Evolutionary conservation across 768 basidiomycete species (phyloP), one percentile per base, ranked within the genome.

Genomic region (Hericium rajendrae): DNA sequence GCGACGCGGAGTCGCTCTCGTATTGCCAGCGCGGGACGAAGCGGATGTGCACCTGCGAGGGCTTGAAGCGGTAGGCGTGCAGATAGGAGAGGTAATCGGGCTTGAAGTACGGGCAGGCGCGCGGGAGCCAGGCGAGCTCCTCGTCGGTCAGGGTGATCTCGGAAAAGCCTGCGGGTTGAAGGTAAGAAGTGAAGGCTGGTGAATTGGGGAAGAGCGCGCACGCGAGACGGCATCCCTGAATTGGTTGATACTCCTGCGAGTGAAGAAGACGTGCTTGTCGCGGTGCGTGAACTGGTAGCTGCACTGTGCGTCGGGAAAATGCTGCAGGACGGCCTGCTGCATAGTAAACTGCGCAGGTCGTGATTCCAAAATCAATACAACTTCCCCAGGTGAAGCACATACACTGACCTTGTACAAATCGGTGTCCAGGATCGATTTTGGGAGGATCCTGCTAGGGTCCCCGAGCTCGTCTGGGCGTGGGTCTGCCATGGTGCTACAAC

Each of bases 271-370:
- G 46, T 76, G 72, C 40, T 76, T 74, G 63, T 82, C 80, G 58
- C 94, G 84, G 68, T 94, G 88, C 1, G 84, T 91, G 70, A 95
- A 94, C 40, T 78, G 79, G 69, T 94, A 92, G 2, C 79, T 79
- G 6, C 83, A 84, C n/a, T 75, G 66, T 1, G 81, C 78, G 48
- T 82, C 72, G n/a, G 86, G 86, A 66, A 93, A 94, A 60, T 86
- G 83, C 20, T 80, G 77, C 57, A 85, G 65, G 22, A 97, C 84
- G 0, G 92, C 93, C 71, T 94, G 89, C 73, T 98, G 95, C 95
- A 97, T 98, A 0, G 93, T 90, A 50, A 97, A 76, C 91, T 51
- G 24, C 95, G 57, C 56, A 16, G 43, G 38, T 2, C 6, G 13
- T 4, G 22, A 59, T 10, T 24, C 41, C 49, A 5, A 26, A 37